Conservation (phyloP, 208 protist species). For the Trichomonas tenax region DNA sequence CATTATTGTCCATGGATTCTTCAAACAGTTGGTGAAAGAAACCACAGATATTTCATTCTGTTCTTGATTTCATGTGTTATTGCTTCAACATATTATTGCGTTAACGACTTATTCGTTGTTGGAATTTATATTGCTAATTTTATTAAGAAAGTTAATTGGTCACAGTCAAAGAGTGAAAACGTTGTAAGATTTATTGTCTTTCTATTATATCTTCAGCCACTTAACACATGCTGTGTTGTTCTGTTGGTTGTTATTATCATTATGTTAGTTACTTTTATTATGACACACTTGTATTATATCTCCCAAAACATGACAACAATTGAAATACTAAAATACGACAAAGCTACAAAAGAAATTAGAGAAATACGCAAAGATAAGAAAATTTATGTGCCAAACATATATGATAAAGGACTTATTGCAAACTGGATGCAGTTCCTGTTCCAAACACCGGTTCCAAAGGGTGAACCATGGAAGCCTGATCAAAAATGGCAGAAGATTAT, state of each 20-base stretch:
- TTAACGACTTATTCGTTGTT: not conserved
- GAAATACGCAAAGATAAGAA: not conserved
- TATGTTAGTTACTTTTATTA: not conserved
- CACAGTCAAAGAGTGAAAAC: too few relatives aligned
- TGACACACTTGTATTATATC: not conserved
- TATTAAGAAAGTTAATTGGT: not conserved
- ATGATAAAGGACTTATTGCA: not conserved
- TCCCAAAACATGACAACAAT: not conserved
- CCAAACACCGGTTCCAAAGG: not conserved
- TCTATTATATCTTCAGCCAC: not conserved
- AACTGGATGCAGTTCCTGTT: not conserved
- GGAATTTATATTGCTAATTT: not conserved
- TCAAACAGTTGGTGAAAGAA: not conserved
- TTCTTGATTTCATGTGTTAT: not conserved
- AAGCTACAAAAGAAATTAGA: not conserved
- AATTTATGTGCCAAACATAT: not conserved
- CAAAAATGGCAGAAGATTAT: not conserved
- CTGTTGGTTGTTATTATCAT: not conserved
- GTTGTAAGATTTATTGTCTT: not conserved
- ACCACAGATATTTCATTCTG: not conserved
- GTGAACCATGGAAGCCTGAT: not conserved
- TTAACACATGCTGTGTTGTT: not conserved
- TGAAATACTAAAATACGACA: not conserved
- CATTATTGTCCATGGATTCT: slow-evolving; percentile 18
- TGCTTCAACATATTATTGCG: not conserved